Evolutionary conservation across 495 filamentous ascomycete species (phyloP), one percentile per base, ranked within the genome.

Genomic region (Pseudevernia furfuracea): DNA sequence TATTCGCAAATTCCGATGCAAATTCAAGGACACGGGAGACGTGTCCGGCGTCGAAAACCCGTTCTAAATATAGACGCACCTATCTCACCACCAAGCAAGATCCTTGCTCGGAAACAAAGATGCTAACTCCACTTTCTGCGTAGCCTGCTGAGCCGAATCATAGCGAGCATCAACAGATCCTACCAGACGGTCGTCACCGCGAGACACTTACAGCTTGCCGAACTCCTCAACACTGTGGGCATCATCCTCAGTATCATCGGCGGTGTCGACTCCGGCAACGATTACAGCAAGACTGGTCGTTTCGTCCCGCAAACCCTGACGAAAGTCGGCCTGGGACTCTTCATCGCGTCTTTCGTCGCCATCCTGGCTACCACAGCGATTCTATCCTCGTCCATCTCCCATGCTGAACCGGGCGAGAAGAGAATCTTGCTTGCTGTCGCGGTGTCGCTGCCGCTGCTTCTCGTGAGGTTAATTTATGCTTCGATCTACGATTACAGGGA

Each of bases 311-410:
- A 67, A 52, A 60, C 62, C 37, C 59, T 67, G 34, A 64, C 59
- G 56, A 74, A 73, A 62, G 64, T 71, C 57, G 72, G 69, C 56
- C 67, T 72, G 63, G 67, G 68, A 30, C 60, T 76, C 23, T 75
- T 72, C 67, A 37, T 72, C 32, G 69, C 75, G 53, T 62, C 67
- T 36, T 74, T 70, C 56, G 73, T 63, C 28, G 59, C 63, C 57
- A 53, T 72, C 43, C 58, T 75, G 44, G 64, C 73, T 44, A 67
- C 71, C 3, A 49, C 46, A 4, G 61, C 60, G 12, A 37, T 75
- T 19, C 21, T 74, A 2, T 38, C 39, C 58, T 14, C 23, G 11
- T 49, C 23, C 23, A 28, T 49, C 46, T 49, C 46, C 3, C 46
- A 49, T 15, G 46, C 46, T 3, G 46, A 49, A 28, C 23, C 46